Percentiles rank a stretch among this genome's conserved stretches.
phyloP scores from a whole-genome alignment of 202 grass and related monocot genomes.

The Hordeum pubiflorum region DNA sequence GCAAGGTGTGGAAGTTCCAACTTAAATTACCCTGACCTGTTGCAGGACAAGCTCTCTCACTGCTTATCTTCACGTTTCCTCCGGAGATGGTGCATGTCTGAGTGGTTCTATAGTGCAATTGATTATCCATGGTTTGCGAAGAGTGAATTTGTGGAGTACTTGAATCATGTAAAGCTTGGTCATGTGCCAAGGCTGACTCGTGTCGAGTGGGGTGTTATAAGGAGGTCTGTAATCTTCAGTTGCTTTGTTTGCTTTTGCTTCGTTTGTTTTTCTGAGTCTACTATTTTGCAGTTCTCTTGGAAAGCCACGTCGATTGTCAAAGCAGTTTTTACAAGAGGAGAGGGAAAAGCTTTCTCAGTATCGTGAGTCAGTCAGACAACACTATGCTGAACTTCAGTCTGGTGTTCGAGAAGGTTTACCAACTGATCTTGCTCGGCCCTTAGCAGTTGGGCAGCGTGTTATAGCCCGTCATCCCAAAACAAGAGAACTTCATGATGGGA shows the following conservation, averaged over 20 bases:
- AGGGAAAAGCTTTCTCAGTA: slow-evolving; percentile 81
- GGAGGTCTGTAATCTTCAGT: slow-evolving; percentile 46
- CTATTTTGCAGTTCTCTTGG: slow-evolving; percentile 87
- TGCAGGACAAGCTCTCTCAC: slow-evolving; percentile 75
- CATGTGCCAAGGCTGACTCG: slow-evolving; percentile 92
- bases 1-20: not conserved
- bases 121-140: slow-evolving; percentile 98
- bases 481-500: slow-evolving; percentile 97
- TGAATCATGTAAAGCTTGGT: slow-evolving; percentile 93
- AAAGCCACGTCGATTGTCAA: slow-evolving; percentile 90
- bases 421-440: slow-evolving; percentile 77
- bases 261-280: slow-evolving; percentile 15
- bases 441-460: slow-evolving; percentile 85
- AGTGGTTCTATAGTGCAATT: slow-evolving; percentile 99
- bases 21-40: slow-evolving; percentile 22
- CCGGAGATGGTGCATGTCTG: slow-evolving; percentile 91
- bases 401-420: slow-evolving; percentile 85
- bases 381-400: slow-evolving; percentile 79
- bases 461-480: slow-evolving; percentile 95
- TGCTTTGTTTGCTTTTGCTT: slow-evolving; percentile 1
- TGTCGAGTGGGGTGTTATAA: slow-evolving; percentile 97
- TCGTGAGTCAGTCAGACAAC: slow-evolving; percentile 83
- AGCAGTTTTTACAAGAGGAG: slow-evolving; percentile 85
- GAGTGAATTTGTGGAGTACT: slow-evolving; percentile 97
- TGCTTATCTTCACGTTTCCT: slow-evolving; percentile 83